These are phyloP conservation scores for Fusarium sp. DNA, from an alignment of 2,329 filamentous ascomycete genomes.

Conservation along the genomic window DNA sequence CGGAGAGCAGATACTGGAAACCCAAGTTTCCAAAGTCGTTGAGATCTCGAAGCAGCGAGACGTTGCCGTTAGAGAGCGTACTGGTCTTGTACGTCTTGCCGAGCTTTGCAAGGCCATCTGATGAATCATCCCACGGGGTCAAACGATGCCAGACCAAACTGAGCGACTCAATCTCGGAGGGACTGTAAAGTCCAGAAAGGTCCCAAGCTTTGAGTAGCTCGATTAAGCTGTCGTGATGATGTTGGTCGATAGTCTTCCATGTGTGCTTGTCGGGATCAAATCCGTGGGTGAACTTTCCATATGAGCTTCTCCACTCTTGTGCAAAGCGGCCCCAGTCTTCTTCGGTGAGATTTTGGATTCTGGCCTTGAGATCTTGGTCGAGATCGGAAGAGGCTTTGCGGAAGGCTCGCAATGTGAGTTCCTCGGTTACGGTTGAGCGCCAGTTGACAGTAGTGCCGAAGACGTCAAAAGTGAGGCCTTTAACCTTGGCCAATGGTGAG, in stretches of 20 bases:
- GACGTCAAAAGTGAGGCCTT: slow-evolving; percentile 78
- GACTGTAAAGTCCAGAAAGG: slow-evolving; percentile 70
- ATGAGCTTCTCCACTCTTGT: slow-evolving; percentile 76
- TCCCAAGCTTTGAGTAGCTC: slow-evolving; percentile 67
- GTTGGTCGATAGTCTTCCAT: slow-evolving; percentile 79
- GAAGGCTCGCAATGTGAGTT: slow-evolving; percentile 65
- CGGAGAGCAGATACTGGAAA: slow-evolving; percentile 73
- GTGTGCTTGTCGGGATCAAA: slow-evolving; percentile 61
- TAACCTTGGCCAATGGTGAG: slow-evolving; percentile 54
- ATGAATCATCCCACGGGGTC: slow-evolving; percentile 75
- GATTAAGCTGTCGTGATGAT: slow-evolving; percentile 73
- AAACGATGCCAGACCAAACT: slow-evolving; percentile 79
- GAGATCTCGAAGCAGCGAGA: slow-evolving; percentile 74
- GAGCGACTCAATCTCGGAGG: slow-evolving; percentile 72
- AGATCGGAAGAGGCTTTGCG: slow-evolving; percentile 63
- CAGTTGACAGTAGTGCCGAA: slow-evolving; percentile 87
- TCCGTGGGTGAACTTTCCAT: slow-evolving; percentile 68
- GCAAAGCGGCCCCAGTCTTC: slow-evolving; percentile 74
- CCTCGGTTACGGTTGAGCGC: slow-evolving; percentile 73
- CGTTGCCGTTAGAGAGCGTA: slow-evolving; percentile 82
- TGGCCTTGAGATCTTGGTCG: slow-evolving; percentile 59
- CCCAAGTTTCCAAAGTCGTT: slow-evolving; percentile 67
- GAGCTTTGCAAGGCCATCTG: slow-evolving; percentile 66
- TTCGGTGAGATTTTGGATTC: slow-evolving; percentile 63
- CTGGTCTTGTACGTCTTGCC: slow-evolving; percentile 65